Evolutionary conservation across 2,329 filamentous ascomycete genomes (phyloP).

Genomic region (Cercospora brassicicola): DNA sequence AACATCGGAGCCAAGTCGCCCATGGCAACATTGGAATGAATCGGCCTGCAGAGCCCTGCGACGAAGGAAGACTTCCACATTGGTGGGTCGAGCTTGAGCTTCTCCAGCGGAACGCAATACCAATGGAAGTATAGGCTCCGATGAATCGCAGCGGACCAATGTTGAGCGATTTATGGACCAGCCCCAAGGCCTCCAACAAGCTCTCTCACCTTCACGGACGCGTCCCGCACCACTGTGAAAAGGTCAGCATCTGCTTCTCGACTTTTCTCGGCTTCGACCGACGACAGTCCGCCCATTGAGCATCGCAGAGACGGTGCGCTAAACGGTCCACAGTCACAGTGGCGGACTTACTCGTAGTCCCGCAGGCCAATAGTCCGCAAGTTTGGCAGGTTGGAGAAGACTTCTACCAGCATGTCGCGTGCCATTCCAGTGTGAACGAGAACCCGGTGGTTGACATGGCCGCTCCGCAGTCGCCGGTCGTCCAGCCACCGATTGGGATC

Average conservation of each 20-base stretch:
- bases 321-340: not conserved
- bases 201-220: conserved; percentile 48
- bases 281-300: not conserved
- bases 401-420: conserved; percentile 56
- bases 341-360: conserved; percentile 50
- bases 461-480: conserved; percentile 16
- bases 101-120: conserved; percentile 28
- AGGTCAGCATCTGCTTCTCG: not conserved
- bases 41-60: conserved; percentile 3
- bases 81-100: conserved; percentile 20
- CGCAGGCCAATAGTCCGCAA: conserved; percentile 60
- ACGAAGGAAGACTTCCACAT: conserved; percentile 34
- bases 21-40: not conserved
- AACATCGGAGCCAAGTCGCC: not conserved
- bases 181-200: conserved; percentile 59
- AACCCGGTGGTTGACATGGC: conserved; percentile 17
- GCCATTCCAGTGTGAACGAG: conserved; percentile 50
- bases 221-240: conserved; percentile 45
- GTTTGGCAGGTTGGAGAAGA: conserved; percentile 56
- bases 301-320: not conserved
- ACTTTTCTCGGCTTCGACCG: not conserved
- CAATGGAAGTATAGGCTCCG: conserved; percentile 22
- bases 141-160: too few relatives aligned
- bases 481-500: conserved; percentile 6
- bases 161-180: conserved; percentile 17